These are phyloP conservation scores for Microbotryum scabiosae DNA, from an alignment of 1,284 basidiomycete genomes.

Conservation along the genomic window DNA sequence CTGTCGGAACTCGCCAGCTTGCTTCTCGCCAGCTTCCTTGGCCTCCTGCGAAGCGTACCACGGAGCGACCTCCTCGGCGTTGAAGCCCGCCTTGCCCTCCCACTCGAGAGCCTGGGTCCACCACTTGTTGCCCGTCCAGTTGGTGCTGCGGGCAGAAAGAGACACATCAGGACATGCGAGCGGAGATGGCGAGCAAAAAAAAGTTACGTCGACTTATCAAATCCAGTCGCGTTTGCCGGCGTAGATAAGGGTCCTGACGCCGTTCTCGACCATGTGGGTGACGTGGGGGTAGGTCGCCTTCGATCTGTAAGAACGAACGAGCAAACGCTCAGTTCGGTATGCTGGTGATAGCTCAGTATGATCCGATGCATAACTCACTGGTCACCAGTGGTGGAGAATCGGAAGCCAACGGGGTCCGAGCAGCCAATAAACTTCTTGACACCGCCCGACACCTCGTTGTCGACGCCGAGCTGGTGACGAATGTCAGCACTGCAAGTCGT, in stretches of 20 bases:
- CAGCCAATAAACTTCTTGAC: constrained; percentile 32
- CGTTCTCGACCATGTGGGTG: constrained; percentile 24
- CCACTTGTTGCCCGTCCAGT: constrained; percentile 31
- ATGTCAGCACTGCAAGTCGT: constrained; percentile 10
- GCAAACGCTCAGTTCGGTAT: neutral
- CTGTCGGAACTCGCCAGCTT: constrained; percentile 28
- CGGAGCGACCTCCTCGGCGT: constrained; percentile 9
- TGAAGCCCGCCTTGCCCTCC: constrained; percentile 22
- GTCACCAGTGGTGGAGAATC: constrained; percentile 30
- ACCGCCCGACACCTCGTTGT: constrained; percentile 24
- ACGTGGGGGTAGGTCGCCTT: constrained; percentile 28
- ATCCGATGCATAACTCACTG: constrained; percentile 12
- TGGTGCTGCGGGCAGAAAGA: constrained; percentile 21
- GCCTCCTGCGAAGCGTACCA: constrained; percentile 26
- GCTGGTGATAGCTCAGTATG: too few species aligned
- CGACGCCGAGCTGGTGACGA: constrained; percentile 30
- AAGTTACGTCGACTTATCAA: neutral
- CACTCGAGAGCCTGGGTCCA: constrained; percentile 23
- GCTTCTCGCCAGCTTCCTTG: neutral
- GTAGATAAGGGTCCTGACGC: constrained; percentile 29
- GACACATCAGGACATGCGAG: neutral
- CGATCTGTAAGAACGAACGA: constrained; percentile 2
- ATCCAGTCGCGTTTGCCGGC: constrained; percentile 27
- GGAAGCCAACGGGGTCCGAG: constrained; percentile 26
- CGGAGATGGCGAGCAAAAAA: constrained; percentile 4